Percentiles rank a stretch among this genome's conserved stretches.
phyloP scores from a whole-genome alignment of 768 basidiomycete species.

The Thelephora aurantiotincta region DNA sequence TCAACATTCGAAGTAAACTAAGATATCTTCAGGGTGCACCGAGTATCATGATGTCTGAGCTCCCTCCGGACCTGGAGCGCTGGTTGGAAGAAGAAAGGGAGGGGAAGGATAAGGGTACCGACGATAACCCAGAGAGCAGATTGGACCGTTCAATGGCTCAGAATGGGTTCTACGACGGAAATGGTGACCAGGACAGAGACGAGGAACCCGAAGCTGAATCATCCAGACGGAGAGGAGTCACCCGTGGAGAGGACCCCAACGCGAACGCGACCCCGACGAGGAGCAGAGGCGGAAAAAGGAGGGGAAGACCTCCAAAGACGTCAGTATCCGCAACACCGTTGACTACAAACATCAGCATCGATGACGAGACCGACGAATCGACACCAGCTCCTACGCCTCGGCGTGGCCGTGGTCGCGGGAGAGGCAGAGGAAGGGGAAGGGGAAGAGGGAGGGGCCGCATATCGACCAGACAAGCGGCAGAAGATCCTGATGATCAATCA shows the following conservation, averaged over 20 bases:
- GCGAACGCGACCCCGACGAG: conserved; percentile 11
- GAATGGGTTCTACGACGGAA: conserved; percentile 66
- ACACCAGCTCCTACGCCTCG: conserved; percentile 19
- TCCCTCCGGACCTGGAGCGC: conserved; percentile 81
- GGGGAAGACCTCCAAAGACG: conserved; percentile 18
- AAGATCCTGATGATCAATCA: not conserved
- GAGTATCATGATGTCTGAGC: conserved; percentile 93
- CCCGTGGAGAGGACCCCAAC: conserved; percentile 17
- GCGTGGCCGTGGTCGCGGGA: conserved; percentile 16
- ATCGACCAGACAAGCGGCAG: not conserved
- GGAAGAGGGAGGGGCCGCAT: conserved; percentile 14
- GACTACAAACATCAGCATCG: conserved; percentile 14
- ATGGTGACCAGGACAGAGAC: conserved; percentile 48
- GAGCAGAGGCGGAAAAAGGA: conserved; percentile 13
- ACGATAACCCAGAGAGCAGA: conserved; percentile 39
- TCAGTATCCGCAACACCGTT: conserved; percentile 15
- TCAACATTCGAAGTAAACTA: conserved; percentile 74
- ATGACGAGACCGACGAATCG: conserved; percentile 25
- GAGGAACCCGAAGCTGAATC: conserved; percentile 6
- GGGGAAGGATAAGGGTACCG: conserved; percentile 59
- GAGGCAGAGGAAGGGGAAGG: conserved; percentile 19
- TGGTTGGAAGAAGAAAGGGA: conserved; percentile 64
- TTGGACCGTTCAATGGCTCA: conserved; percentile 35
- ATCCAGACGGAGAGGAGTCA: conserved; percentile 4
- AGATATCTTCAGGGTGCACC: conserved; percentile 91